Percentiles rank a stretch among this genome's conserved stretches.
Evolutionary conservation across 768 basidiomycete genomes (phyloP).

Genomic region (Gyrodon lividus): DNA sequence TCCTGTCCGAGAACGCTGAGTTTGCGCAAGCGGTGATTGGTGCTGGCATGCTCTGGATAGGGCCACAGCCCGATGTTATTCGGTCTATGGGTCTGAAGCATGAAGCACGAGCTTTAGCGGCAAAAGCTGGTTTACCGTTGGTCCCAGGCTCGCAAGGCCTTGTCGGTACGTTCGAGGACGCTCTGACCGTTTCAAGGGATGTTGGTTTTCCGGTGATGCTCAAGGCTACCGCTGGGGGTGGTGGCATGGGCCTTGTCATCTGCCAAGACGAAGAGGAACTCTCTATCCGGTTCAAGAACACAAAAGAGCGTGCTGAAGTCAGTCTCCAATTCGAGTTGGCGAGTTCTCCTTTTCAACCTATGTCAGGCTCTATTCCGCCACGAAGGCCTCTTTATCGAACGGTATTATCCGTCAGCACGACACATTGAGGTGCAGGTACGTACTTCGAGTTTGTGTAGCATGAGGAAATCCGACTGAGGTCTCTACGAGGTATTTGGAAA

Average conservation of each 20-base stretch:
- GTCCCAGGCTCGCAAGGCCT: conserved; percentile 59
- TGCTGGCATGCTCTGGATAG: conserved; percentile 56
- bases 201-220: conserved; percentile 64
- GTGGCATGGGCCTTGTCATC: conserved; percentile 65
- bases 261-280: conserved; percentile 46
- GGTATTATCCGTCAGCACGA: conserved; percentile 52
- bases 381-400: conserved; percentile 56
- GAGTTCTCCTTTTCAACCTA: background rate
- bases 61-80: conserved; percentile 52
- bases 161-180: conserved; percentile 40
- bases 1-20: conserved; percentile 60
- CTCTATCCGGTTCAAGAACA: conserved; percentile 32
- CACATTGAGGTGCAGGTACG: conserved; percentile 66
- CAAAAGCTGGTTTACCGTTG: conserved; percentile 47
- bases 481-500: conserved; percentile 62
- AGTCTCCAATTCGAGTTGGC: conserved; percentile 5
- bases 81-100: conserved; percentile 62
- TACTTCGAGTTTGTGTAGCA: background rate
- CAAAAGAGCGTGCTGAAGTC: conserved; percentile 47
- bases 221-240: conserved; percentile 69
- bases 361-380: conserved; percentile 47
- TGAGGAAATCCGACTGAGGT: background rate
- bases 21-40: conserved; percentile 48
- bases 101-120: conserved; percentile 47
- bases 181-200: conserved; percentile 35